Conservation (phyloP, 345 rosid species). For the Salix purpurea region DNA sequence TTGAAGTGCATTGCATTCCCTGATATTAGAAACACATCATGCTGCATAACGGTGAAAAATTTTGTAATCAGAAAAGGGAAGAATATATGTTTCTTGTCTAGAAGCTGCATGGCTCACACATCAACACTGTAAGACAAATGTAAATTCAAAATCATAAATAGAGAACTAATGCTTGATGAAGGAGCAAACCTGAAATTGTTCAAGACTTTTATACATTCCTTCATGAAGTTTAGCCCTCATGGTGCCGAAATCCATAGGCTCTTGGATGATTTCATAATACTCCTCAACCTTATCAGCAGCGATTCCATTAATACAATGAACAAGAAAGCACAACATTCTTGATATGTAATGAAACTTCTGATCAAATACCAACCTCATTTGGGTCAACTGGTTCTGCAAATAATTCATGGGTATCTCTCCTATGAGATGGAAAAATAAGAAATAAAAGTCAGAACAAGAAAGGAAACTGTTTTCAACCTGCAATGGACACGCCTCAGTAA, state of each 20-base stretch:
- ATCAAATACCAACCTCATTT: slow-evolving; percentile 37
- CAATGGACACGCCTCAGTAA: neutral
- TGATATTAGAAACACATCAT: slow-evolving; percentile 49
- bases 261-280: slow-evolving; percentile 53
- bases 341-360: slow-evolving; percentile 1
- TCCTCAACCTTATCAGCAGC: slow-evolving; percentile 45
- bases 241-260: slow-evolving; percentile 80
- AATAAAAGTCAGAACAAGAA: neutral
- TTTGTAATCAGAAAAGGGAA: slow-evolving; percentile 4
- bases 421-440: slow-evolving; percentile 13
- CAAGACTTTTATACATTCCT: slow-evolving; percentile 57
- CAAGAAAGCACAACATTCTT: slow-evolving; percentile 3
- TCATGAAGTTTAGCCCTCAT: slow-evolving; percentile 85
- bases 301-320: slow-evolving; percentile 4
- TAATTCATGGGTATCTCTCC: slow-evolving; percentile 60
- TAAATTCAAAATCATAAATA: neutral
- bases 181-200: slow-evolving; percentile 58
- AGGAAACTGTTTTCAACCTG: neutral
- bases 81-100: neutral
- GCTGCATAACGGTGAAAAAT: slow-evolving; percentile 31
- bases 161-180: slow-evolving; percentile 7
- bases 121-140: neutral
- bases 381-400: slow-evolving; percentile 65
- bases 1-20: slow-evolving; percentile 66
- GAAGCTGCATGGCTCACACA: neutral